Evolutionary conservation across 176 grass and related monocot species (phyloP), one percentile per base, ranked within the genome.

Genomic region (Phoenix dactylifera): DNA sequence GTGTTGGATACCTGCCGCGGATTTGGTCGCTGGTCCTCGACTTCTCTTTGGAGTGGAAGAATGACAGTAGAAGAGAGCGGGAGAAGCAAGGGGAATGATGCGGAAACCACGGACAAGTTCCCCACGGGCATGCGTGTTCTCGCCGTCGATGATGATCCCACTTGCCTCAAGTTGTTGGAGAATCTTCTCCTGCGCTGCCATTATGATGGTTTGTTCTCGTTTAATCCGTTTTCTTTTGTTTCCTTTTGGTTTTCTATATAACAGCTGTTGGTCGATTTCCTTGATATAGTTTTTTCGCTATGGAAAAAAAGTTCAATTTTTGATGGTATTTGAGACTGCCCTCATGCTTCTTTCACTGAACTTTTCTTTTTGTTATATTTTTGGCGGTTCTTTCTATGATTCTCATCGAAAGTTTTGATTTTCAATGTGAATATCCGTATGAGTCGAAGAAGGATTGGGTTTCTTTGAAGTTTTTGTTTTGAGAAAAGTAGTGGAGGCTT

Each of bases 61-160:
- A 73, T 63, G 70, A 73, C 51, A 15, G 49, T 73, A 2, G 59
- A 73, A 59, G 70, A 73, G 26, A 73, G 50, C 25, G 63, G 24
- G 17, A 55, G 44, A 20, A 51, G 68, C 48, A 51, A 30, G 44
- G 39, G 15, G 48, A 51, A 64, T 44, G 48, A 23, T 9, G 18
- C 10, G 20, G 39, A 18, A 49, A 2, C n/a, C 39, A 25, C 12
- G 9, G 49, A 71, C 7, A 28, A 71, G 68, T 71, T 71, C 48
- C 68, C 68, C 1, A 24, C 52, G 16, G 48, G 68, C 44, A 29
- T 71, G 56, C 68, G 68, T 6, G 24, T 71, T 22, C 55, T 71
- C 22, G 68, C 68, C 57, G 57, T 71, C 22, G 68, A 71, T 24
- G 57, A 71, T 49, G 68, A 71, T 51, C 57, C 57, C 57, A 71